These are phyloP conservation scores for Cryptosporidium andersoni DNA, from an alignment of 169 alveolate genomes.

Conservation along the genomic window DNA sequence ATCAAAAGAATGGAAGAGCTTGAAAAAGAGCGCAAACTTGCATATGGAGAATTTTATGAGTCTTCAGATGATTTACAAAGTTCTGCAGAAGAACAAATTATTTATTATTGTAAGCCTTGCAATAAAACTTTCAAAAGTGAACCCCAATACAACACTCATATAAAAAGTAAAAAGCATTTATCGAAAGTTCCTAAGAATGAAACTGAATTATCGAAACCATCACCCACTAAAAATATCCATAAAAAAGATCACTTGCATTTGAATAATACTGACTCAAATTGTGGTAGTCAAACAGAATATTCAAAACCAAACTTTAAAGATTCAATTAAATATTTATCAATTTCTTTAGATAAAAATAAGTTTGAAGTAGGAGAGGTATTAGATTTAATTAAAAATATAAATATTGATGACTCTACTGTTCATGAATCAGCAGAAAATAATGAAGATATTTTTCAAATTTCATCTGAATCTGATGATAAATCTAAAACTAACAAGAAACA, in stretches of 20 bases:
- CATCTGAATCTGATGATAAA: not conserved
- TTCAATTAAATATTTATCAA: not conserved
- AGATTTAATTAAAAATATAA: conserved; percentile 43
- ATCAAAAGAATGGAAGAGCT: conserved; percentile 70
- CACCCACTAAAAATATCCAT: conserved; percentile 15
- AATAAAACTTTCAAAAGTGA: conserved; percentile 76
- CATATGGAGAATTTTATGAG: not conserved
- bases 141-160: conserved; percentile 76
- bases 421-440: not conserved
- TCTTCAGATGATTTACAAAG: not conserved
- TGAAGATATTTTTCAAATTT: not conserved
- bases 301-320: conserved; percentile 2
- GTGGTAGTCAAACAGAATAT: conserved; percentile 32
- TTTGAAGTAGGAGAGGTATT: conserved; percentile 31
- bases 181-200: conserved; percentile 53
- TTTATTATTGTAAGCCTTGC: conserved; percentile 77
- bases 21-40: conserved; percentile 53
- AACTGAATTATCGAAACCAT: not conserved
- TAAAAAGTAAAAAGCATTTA: conserved; percentile 78
- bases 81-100: conserved; percentile 32
- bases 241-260: not conserved
- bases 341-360: not conserved
- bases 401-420: not conserved
- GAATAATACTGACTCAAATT: conserved; percentile 14
- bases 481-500: conserved; percentile 1